These are phyloP conservation scores for Clitocybe nebularis DNA, from an alignment of 1,284 basidiomycete species.

Conservation along the genomic window DNA sequence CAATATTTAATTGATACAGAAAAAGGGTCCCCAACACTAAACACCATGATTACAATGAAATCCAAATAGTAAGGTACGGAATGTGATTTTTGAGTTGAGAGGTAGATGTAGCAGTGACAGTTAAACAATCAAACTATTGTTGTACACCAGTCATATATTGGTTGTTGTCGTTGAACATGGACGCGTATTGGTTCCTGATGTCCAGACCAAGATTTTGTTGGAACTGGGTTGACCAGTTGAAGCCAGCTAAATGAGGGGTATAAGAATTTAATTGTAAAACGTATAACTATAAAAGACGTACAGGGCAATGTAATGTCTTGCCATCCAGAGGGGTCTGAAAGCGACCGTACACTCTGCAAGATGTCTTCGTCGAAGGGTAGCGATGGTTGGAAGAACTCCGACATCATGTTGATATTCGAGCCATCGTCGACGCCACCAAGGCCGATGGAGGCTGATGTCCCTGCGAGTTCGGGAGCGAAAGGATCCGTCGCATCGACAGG, in stretches of 20 bases:
- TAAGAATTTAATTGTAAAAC: background rate
- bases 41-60: background rate
- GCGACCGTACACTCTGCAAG: conserved; percentile 54
- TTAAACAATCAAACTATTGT: conserved; percentile 5
- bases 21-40: background rate
- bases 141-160: conserved; percentile 17
- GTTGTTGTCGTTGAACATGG: conserved; percentile 12
- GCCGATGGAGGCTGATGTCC: conserved; percentile 13
- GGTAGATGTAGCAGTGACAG: background rate
- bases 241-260: conserved; percentile 24
- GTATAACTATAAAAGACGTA: conserved; percentile 23
- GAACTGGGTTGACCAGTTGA: conserved; percentile 40
- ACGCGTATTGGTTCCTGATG: conserved; percentile 13
- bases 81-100: background rate
- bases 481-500: conserved; percentile 34
- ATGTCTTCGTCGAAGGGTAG: conserved; percentile 58
- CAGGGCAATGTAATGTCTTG: conserved; percentile 50
- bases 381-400: conserved; percentile 48
- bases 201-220: conserved; percentile 29
- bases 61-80: background rate
- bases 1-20: background rate
- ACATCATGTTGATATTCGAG: conserved; percentile 16
- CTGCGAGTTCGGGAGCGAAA: conserved; percentile 24
- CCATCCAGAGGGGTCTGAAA: conserved; percentile 49
- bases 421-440: conserved; percentile 17